Conservation (phyloP, 2,329 filamentous ascomycete genomes). For the Chrysoporthe deuterocubensis region DNA sequence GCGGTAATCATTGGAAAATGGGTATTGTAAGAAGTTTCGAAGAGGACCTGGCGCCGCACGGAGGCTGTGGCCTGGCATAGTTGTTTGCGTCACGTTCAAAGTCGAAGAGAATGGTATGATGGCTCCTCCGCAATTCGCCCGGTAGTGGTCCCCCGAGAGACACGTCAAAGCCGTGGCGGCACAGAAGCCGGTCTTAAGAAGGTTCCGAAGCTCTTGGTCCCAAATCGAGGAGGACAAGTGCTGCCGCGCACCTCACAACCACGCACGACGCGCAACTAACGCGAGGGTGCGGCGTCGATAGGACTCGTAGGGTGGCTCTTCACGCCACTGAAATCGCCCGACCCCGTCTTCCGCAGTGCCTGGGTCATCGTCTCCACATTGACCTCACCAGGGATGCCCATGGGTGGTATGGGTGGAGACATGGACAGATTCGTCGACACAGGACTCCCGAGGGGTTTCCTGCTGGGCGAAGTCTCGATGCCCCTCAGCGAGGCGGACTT, state of each 20-base stretch:
- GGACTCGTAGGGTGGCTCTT: constrained; percentile 64
- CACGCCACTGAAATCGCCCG: constrained; percentile 70
- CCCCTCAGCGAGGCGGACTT: constrained; percentile 76
- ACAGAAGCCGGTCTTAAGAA: constrained; percentile 10
- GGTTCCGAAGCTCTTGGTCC: background rate
- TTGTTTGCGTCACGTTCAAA: background rate
- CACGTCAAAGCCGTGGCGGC: constrained; percentile 6
- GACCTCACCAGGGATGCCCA: constrained; percentile 61
- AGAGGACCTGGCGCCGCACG: constrained; percentile 1
- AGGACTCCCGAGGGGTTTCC: constrained; percentile 67
- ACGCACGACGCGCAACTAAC: constrained; percentile 22
- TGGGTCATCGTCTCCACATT: constrained; percentile 95
- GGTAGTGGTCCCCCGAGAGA: background rate
- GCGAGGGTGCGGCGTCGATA: constrained; percentile 52
- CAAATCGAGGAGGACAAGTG: constrained; percentile 6
- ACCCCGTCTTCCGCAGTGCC: constrained; percentile 82
- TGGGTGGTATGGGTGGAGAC: constrained; percentile 20
- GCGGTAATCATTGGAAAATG: constrained; percentile 6
- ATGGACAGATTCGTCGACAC: constrained; percentile 45
- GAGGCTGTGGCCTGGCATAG: background rate
- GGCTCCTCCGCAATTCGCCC: background rate
- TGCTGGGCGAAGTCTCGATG: constrained; percentile 67
- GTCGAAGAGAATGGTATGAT: background rate
- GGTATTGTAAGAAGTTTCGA: constrained; percentile 14
- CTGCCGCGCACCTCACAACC: background rate